Evolutionary conservation across 2,329 filamentous ascomycete genomes (phyloP).

Genomic region (Cordyceps javanica): DNA sequence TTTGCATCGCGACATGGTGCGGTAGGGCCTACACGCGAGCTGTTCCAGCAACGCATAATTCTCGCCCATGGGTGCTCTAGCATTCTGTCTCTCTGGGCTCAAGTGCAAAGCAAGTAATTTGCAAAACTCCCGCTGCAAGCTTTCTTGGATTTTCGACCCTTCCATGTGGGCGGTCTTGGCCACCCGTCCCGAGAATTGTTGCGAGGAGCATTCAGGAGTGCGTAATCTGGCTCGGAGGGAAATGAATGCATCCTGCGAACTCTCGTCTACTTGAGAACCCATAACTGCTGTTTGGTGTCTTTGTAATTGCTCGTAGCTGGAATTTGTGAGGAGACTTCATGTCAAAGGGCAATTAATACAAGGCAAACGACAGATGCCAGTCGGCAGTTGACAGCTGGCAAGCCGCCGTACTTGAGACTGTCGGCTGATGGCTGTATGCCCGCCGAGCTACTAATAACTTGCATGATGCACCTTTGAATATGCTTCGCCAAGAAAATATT

Average conservation of each 20-base stretch:
- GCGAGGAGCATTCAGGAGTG: conserved; percentile 4
- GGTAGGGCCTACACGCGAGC: neutral
- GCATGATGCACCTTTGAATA: neutral
- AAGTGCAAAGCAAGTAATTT: neutral
- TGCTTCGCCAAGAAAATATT: no score
- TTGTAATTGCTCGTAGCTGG: neutral
- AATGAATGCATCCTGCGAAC: neutral
- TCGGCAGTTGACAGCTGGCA: neutral
- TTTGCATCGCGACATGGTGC: neutral
- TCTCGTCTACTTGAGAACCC: neutral
- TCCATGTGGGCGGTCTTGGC: neutral
- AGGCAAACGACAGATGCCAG: neutral
- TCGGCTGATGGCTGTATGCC: neutral
- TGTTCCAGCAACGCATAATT: conserved; percentile 1
- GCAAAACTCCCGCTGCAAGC: neutral
- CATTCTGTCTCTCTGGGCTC: neutral
- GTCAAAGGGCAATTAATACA: neutral
- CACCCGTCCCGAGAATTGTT: neutral
- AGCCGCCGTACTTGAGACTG: neutral
- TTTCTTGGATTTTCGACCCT: neutral
- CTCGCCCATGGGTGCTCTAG: conserved; percentile 10
- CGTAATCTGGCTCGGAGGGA: conserved; percentile 7
- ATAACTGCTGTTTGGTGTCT: neutral
- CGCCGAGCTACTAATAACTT: neutral
- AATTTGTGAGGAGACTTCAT: neutral